Base-by-base conservation (phyloP, 2,329 filamentous ascomycete genomes). In the Epichloe uncinata region DNA sequence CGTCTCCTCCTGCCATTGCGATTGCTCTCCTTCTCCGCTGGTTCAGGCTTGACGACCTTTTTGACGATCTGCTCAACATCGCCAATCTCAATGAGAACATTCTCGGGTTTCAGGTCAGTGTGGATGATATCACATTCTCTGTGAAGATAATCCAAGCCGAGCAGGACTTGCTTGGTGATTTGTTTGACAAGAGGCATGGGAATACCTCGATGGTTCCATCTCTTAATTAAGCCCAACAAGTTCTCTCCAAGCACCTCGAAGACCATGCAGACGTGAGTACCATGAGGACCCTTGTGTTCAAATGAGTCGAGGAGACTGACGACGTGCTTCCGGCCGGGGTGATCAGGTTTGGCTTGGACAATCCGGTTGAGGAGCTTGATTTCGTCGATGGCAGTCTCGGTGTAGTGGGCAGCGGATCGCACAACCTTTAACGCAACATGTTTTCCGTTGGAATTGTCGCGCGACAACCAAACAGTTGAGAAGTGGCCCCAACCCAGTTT, bases 401-500 rank as follows among this genome's bases (percentile, higher is more conserved):
- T 97, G 70, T 98, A 98, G 73, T 98, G 93, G 53, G 91, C 90
- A 52, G 93, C 93, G 36, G 91, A 97, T 60, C 93, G 87, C 55
- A 98, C 93, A 53, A 98, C 91, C 72, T 98, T 98, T 60, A 98
- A 78, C 50, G 93, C 93, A 62, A 98, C 93, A 67, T 98, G 93
- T 72, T 94, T 96, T 63, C 84, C 83, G 52, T 82, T 90, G 52
- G 75, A 80, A 62, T 94, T 95, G 72, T 97, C 91, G 67, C 85
- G 71, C 55, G 81, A 84, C 44, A 85, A 69, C 81, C 81, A 97
- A 58, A 97, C 91, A 35, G 91, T 98, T n/a, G 91, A 96, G 72
- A 97, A 98, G 65, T 97, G 91, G 55, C 93, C 93, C 91, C 91
- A 97, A 58, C 91, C 91, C 48, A 97, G 77, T 74, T 97, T 97